Conservation (phyloP, 1,284 basidiomycete genomes). For the Pyrrhoderma lamaoense region DNA sequence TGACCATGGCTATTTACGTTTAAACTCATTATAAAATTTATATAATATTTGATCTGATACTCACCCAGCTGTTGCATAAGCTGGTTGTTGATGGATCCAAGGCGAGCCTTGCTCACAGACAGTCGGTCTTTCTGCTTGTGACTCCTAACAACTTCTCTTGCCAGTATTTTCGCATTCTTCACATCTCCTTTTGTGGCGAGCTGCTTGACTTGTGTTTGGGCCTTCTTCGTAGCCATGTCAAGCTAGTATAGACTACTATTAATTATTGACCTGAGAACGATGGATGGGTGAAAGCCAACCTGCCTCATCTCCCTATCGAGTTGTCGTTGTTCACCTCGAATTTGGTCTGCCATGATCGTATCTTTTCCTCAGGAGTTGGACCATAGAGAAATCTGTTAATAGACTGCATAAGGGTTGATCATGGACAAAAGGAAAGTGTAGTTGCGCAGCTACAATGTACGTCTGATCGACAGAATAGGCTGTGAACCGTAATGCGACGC, state of each 20-base stretch:
- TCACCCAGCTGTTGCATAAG: conserved; percentile 89
- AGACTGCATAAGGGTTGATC: conserved; percentile 57
- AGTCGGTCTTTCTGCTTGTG: conserved; percentile 92
- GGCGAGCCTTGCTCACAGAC: conserved; percentile 85
- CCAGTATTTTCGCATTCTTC: conserved; percentile 88
- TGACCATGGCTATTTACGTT: conserved; percentile 87
- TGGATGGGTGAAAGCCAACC: conserved; percentile 44
- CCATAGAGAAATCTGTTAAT: conserved; percentile 91
- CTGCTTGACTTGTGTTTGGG: conserved; percentile 78
- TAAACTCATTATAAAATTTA: too few species aligned
- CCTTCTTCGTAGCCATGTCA: conserved; percentile 78
- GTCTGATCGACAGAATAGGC: too few species aligned
- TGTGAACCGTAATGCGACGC: too few species aligned
- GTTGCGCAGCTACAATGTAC: too few species aligned
- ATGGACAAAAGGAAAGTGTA: background rate
- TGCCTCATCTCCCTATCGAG: conserved; percentile 91
- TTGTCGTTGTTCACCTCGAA: conserved; percentile 72
- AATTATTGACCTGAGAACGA: background rate
- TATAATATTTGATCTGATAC: too few species aligned
- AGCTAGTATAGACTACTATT: conserved; percentile 44
- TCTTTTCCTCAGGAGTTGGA: conserved; percentile 87
- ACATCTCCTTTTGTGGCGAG: conserved; percentile 88
- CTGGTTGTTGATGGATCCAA: conserved; percentile 90
- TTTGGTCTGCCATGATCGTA: conserved; percentile 83
- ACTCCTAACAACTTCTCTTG: conserved; percentile 90